Base-by-base conservation (phyloP, 495 filamentous ascomycete genomes). In the Aspergillus baeticus region DNA sequence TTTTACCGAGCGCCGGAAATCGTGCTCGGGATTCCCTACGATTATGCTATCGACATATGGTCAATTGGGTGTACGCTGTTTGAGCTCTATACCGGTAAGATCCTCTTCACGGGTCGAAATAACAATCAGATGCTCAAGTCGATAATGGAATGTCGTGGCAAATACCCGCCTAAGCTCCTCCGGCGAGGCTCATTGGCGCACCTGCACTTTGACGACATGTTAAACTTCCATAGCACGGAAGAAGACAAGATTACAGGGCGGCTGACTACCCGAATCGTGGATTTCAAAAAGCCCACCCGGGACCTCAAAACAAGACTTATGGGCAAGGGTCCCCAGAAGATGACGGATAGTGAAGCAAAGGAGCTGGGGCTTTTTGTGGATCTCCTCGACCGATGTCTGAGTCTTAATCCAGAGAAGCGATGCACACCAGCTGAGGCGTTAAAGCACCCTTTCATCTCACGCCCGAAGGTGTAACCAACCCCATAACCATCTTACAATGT, bases 1-100 rank as follows among this genome's bases (percentile, higher is more conserved):
- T 98, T 96, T 73, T 98, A 98, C 72, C 87, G 94, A 45, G 94
- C 95, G 3, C 94, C 94, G 3, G 94, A 98, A 70, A 90, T 98
- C 67, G 96, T 98, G 51, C 82, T 98, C 1, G 94, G 93, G n/a
- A 88, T 96, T 73, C 86, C 86, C 20, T 96, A 92, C 69, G 91
- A 96, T 69, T 95, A 90, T 66, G 90, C 89, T 29, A 91, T 98
- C 65, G 94, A 98, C 69, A 87, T 96, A 71, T 98, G 94, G 94
- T 92, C 92, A 11, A 89, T 97, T 61, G 94, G 94, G 14, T 98
- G 95, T 73, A 98, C 94, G 20, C 76, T 98, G 22, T 98, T 93
- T 71, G 94, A 98, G 71, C 79, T 98, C 26, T 97, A 92, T 77
- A 97, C 95, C 0, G 93, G 95, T 55, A 96, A 96, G 71, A 97